Evolutionary conservation across 2,329 filamentous ascomycete genomes (phyloP).

Genomic region (Biscogniauxia sp.): DNA sequence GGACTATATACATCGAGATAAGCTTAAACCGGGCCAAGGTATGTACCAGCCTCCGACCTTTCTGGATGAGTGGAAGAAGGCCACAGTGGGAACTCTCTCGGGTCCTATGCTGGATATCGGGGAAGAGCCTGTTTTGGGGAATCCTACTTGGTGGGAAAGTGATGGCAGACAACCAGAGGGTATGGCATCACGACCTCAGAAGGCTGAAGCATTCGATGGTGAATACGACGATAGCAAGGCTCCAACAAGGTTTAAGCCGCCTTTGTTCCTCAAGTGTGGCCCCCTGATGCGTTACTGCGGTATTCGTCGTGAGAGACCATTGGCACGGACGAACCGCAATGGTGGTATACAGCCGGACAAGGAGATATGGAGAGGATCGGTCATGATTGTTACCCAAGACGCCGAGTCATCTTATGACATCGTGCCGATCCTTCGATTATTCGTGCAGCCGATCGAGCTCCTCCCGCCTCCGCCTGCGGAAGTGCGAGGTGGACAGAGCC

Average conservation of each 20-base stretch:
- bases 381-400: slow-evolving; percentile 95
- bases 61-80: slow-evolving; percentile 73
- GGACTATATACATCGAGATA: slow-evolving; percentile 28
- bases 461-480: slow-evolving; percentile 74
- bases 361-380: slow-evolving; percentile 87
- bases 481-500: slow-evolving; percentile 59
- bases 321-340: slow-evolving; percentile 36
- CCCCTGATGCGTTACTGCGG: slow-evolving; percentile 89
- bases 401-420: slow-evolving; percentile 78
- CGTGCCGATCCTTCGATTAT: slow-evolving; percentile 75
- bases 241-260: slow-evolving; percentile 76
- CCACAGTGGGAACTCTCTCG: slow-evolving; percentile 59
- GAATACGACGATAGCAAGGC: slow-evolving; percentile 63
- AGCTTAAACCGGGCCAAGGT: slow-evolving; percentile 47
- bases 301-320: slow-evolving; percentile 61
- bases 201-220: slow-evolving; percentile 63
- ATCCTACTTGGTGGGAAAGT: slow-evolving; percentile 76
- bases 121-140: slow-evolving; percentile 37
- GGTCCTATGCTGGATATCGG: slow-evolving; percentile 60
- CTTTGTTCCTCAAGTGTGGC: slow-evolving; percentile 83
- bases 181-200: slow-evolving; percentile 46
- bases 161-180: slow-evolving; percentile 47
- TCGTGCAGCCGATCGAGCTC: slow-evolving; percentile 81
- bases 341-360: slow-evolving; percentile 46
- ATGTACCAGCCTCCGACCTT: slow-evolving; percentile 59